Evolutionary conservation across 2,329 filamentous ascomycete species (phyloP).

Genomic region (Rachicladosporium sp.): DNA sequence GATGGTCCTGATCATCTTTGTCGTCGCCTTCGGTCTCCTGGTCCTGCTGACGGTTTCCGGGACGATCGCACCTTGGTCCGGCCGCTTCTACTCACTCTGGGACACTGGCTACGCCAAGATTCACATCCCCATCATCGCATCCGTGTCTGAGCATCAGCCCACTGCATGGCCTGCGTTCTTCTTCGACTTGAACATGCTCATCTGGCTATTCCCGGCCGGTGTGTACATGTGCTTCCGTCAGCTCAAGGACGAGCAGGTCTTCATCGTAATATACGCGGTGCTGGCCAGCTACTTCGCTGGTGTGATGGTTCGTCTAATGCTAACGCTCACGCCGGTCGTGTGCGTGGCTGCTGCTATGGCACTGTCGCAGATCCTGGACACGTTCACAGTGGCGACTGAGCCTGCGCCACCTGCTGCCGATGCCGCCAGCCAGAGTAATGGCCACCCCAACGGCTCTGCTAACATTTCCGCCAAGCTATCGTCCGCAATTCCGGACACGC

Average conservation of each 20-base stretch:
- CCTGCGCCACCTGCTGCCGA: constrained; percentile 50
- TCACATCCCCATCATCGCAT: constrained; percentile 97
- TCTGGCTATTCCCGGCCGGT: constrained; percentile 97
- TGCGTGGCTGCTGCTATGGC: constrained; percentile 88
- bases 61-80: constrained; percentile 92
- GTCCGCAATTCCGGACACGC: constrained; percentile 37
- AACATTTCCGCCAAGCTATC: constrained; percentile 45
- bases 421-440: constrained; percentile 28
- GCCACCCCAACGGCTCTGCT: constrained; percentile 27
- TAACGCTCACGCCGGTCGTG: constrained; percentile 90
- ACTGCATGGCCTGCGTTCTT: constrained; percentile 99
- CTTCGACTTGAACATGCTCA: constrained; percentile 94
- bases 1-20: constrained; percentile 62
- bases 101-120: constrained; percentile 98
- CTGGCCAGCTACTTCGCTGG: constrained; percentile 96
- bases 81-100: constrained; percentile 98
- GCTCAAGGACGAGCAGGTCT: constrained; percentile 91
- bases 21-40: constrained; percentile 61
- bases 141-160: constrained; percentile 98
- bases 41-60: constrained; percentile 72
- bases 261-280: constrained; percentile 93
- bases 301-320: constrained; percentile 98
- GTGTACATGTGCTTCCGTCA: constrained; percentile 97
- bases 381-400: constrained; percentile 58
- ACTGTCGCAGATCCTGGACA: constrained; percentile 76